Evolutionary conservation across 1,139 yeast species (phyloP), one percentile per base, ranked within the genome.

Genomic region (Williopsis jadinii): DNA sequence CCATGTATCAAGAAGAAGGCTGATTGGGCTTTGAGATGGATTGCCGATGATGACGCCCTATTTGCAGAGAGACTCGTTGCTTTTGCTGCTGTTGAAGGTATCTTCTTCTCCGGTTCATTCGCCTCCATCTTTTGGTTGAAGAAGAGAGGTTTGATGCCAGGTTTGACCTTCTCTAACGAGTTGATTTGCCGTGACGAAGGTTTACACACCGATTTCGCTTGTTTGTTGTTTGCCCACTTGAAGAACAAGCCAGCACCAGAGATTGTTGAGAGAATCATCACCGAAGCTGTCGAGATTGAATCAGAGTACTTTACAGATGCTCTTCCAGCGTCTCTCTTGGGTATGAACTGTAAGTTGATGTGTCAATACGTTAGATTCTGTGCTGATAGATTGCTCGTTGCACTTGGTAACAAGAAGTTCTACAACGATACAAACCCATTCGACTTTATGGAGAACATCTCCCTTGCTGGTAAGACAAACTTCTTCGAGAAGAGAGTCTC

Each of bases 401-500:
- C 97, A 11, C 76, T 92, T 54, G 98, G 98, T 54, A 86, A 87
- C 74, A 74, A 82, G 66, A 88, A 90, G 73, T 73, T 76, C 50
- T 92, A 81, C 78, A 86, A 87, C 60, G 92, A 75, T 47, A 70
- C 84, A 49, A 94, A 92, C 65, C 99, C 99, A 64, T 92, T 92
- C 65, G 97, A 90, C 67, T 92, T 90, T 63, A 92, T 92, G 98
- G 99, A 92, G 71, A 88, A 88, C 72, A 88, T 88, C 59, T 88
- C 97, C 24, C 77, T 92, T 57, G 94, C 96, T 45, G 98, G 98
- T 67, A 92, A 92, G 77, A 90, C 98, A 56, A 92, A 92, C 73
- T 92, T 94, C 78, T 92, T 92, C 62, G 99, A 92, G 75, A 92
- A 92, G 79, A 84, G 97, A 69, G 98, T 92, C 48, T 84, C 95